Percentiles rank a stretch among this genome's conserved stretches.
Evolutionary conservation across 169 alveolate genomes (phyloP).

Genomic region (Eimeria brunetti): DNA sequence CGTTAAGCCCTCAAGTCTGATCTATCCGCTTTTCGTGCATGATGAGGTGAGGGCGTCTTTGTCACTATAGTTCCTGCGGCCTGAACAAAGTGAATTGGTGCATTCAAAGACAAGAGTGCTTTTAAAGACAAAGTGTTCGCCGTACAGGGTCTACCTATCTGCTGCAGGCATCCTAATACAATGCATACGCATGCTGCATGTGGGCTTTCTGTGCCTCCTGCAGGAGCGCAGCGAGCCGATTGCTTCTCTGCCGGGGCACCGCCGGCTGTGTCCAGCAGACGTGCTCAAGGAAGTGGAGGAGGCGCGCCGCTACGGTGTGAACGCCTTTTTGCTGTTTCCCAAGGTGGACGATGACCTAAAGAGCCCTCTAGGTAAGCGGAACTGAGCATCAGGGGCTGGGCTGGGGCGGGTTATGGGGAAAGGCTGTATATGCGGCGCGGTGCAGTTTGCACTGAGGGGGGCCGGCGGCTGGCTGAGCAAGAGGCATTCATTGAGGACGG

Average conservation of each 20-base stretch:
- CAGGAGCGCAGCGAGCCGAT: slow-evolving; percentile 83
- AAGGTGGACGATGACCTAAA: slow-evolving; percentile 82
- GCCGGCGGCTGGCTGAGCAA: background rate
- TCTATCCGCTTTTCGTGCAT: slow-evolving; percentile 86
- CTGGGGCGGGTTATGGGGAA: slow-evolving; percentile 60
- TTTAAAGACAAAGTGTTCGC: background rate
- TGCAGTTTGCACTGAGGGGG: background rate
- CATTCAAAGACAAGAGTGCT: background rate
- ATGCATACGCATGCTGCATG: background rate
- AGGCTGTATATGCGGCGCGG: background rate
- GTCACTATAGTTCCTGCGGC: background rate
- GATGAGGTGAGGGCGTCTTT: slow-evolving; percentile 80
- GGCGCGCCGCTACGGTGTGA: slow-evolving; percentile 82
- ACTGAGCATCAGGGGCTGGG: background rate
- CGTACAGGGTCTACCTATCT: background rate
- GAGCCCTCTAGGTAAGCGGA: slow-evolving; percentile 78
- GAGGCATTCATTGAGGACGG: background rate
- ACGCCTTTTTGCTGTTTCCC: slow-evolving; percentile 86
- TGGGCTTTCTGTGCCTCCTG: background rate
- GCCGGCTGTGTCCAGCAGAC: slow-evolving; percentile 81
- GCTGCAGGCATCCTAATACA: background rate
- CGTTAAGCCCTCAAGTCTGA: slow-evolving; percentile 84
- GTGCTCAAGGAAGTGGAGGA: slow-evolving; percentile 85
- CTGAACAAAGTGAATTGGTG: background rate
- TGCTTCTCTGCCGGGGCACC: slow-evolving; percentile 83